A percentile compares a stretch with the other conserved stretches of the same genome.
Conservation (phyloP, 352 stramenopile species). For the Phytophthora pseudosyringae region DNA sequence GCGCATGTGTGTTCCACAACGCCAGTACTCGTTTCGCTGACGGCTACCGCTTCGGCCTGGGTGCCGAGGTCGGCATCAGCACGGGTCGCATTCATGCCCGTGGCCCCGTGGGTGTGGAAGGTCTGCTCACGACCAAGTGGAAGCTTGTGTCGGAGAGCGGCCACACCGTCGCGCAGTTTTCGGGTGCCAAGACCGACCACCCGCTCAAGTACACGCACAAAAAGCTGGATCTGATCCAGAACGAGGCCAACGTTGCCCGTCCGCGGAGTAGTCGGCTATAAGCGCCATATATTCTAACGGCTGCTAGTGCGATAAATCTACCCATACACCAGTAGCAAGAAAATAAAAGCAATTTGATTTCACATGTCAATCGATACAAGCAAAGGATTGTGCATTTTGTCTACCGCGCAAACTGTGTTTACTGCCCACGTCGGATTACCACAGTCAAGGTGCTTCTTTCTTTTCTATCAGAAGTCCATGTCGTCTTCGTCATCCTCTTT, state of each 20-base stretch:
- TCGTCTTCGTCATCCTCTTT: conserved; percentile 56
- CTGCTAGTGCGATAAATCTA: conserved; percentile 13
- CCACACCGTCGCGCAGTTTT: conserved; percentile 84
- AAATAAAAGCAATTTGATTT: conserved; percentile 27
- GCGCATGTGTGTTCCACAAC: conserved; percentile 99
- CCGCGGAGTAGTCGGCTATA: conserved; percentile 79
- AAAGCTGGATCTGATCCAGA: conserved; percentile 73
- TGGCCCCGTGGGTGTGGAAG: conserved; percentile 96
- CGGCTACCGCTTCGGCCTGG: conserved; percentile 97
- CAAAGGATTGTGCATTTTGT: conserved; percentile 6
- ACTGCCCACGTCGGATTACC: conserved; percentile 5
- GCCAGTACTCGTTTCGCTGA: conserved; percentile 96
- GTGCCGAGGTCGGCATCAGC: conserved; percentile 98
- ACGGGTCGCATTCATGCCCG: conserved; percentile 97
- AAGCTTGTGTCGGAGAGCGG: conserved; percentile 90
- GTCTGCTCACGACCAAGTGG: conserved; percentile 98
- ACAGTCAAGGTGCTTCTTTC: conserved; percentile 2
- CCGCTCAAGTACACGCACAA: conserved; percentile 83
- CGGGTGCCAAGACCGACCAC: conserved; percentile 36
- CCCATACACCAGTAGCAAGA: conserved; percentile 1
- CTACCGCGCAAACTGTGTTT: conserved; percentile 7
- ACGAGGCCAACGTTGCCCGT: conserved; percentile 63
- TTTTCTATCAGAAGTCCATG: conserved; percentile 46
- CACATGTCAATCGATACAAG: conserved; percentile 11
- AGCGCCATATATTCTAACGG: conserved; percentile 19